phyloP scores from a whole-genome alignment of 2,329 filamentous ascomycete species.

The Hypomyces rosellus region DNA sequence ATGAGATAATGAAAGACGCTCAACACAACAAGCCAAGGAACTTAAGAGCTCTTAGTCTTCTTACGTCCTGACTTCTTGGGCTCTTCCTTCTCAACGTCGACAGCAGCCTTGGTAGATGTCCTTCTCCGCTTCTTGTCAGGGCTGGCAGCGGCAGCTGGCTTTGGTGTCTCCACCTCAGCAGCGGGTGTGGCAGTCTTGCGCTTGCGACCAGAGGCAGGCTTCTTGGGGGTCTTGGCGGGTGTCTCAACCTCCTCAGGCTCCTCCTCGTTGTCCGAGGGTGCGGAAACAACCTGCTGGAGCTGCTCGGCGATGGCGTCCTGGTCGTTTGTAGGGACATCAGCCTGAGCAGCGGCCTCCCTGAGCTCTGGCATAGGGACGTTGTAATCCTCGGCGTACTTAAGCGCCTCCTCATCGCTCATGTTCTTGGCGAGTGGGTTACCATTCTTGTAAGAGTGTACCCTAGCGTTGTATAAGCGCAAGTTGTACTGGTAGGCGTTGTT shows the following conservation, averaged over 20 bases:
- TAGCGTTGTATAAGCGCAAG: constrained; percentile 58
- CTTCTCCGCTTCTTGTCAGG: constrained; percentile 60
- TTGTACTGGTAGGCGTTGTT: constrained; percentile 64
- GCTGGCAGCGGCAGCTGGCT: constrained; percentile 40
- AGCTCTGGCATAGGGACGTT: constrained; percentile 47
- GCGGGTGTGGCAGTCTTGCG: constrained; percentile 49
- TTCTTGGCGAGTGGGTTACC: constrained; percentile 53
- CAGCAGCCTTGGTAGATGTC: constrained; percentile 45
- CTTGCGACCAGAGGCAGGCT: constrained; percentile 45
- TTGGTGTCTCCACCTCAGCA: constrained; percentile 32
- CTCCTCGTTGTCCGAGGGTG: constrained; percentile 34
- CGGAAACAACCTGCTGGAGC: constrained; percentile 39
- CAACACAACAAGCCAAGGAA: constrained; percentile 1
- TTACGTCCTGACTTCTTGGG: constrained; percentile 55
- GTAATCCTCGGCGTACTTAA: constrained; percentile 53
- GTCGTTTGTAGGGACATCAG: constrained; percentile 34
- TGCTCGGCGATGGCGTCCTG: constrained; percentile 55
- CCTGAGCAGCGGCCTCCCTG: constrained; percentile 34
- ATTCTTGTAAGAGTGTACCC: constrained; percentile 58
- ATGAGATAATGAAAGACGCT: neutral
- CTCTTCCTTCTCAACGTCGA: constrained; percentile 46
- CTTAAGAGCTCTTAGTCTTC: constrained; percentile 44
- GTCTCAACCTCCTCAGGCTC: constrained; percentile 27
- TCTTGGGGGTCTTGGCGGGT: constrained; percentile 53
- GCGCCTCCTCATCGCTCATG: constrained; percentile 56